Percentiles rank a stretch among this genome's conserved stretches.
Evolutionary conservation across 2,329 filamentous ascomycete species (phyloP).

Genomic region (Escovopsis sp.): DNA sequence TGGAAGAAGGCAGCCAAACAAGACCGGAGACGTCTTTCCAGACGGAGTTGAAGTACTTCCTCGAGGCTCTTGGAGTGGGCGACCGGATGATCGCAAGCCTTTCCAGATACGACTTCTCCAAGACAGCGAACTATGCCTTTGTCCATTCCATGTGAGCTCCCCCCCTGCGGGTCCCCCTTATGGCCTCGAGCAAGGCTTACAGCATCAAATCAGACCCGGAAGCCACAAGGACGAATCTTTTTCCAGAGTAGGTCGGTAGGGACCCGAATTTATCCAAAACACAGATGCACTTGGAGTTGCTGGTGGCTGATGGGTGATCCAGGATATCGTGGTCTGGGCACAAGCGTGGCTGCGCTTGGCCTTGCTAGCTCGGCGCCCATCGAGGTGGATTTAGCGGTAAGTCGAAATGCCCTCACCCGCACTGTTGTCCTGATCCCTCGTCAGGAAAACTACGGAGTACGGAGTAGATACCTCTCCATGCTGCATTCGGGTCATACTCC

Average conservation of each 20-base stretch:
- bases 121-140: slow-evolving; percentile 59
- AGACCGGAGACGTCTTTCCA: slow-evolving; percentile 39
- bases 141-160: slow-evolving; percentile 63
- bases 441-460: too few relatives aligned
- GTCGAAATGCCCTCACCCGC: neutral
- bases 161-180: neutral
- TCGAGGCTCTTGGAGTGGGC: slow-evolving; percentile 51
- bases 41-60: slow-evolving; percentile 55
- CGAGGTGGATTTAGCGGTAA: slow-evolving; percentile 59
- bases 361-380: slow-evolving; percentile 40
- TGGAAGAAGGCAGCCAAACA: slow-evolving; percentile 20
- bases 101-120: slow-evolving; percentile 64
- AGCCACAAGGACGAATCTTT: slow-evolving; percentile 16
- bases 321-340: slow-evolving; percentile 64
- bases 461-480: too few relatives aligned
- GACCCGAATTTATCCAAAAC: slow-evolving; percentile 4
- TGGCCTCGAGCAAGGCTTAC: slow-evolving; percentile 6
- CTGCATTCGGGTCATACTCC: neutral
- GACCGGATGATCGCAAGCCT: slow-evolving; percentile 53
- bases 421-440: too few relatives aligned
- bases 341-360: slow-evolving; percentile 48
- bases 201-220: slow-evolving; percentile 16
- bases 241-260: slow-evolving; percentile 17
- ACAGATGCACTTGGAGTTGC: neutral
- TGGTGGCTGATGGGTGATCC: slow-evolving; percentile 10